Conservation (phyloP, 2,329 filamentous ascomycete species). For the Calonectria hongkongensis region DNA sequence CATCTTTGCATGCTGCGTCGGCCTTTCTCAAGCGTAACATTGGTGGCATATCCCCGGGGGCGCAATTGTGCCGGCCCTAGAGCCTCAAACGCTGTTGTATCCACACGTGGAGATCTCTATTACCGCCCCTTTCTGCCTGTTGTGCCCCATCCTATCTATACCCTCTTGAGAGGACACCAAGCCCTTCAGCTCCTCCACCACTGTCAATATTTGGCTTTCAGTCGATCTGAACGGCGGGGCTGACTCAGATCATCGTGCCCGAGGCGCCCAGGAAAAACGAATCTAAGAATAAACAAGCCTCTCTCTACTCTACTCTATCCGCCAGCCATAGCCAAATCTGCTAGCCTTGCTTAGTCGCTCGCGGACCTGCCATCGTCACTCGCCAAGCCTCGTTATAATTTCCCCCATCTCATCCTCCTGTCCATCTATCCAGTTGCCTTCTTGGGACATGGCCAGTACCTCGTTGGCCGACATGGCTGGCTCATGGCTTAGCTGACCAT, state of each 20-base stretch:
- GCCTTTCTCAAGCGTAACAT: conserved; percentile 20
- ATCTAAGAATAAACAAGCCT: conserved; percentile 32
- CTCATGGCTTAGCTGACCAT: conserved; percentile 36
- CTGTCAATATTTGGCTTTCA: conserved; percentile 37
- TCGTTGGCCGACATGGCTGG: conserved; percentile 27
- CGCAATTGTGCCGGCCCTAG: conserved; percentile 29
- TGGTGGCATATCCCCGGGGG: conserved; percentile 33
- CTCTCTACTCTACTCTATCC: conserved; percentile 19
- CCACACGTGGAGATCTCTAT: conserved; percentile 36
- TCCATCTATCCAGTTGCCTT: conserved; percentile 26
- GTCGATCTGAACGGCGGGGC: conserved; percentile 30
- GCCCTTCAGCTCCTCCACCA: conserved; percentile 38
- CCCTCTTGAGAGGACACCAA: conserved; percentile 30
- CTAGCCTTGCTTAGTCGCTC: conserved; percentile 23
- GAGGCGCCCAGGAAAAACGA: conserved; percentile 5
- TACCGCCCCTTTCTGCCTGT: conserved; percentile 31
- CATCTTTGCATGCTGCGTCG: conserved; percentile 28
- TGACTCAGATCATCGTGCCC: conserved; percentile 41
- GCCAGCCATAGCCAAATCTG: conserved; percentile 5
- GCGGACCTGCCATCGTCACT: conserved; percentile 21
- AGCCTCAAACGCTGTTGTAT: conserved; percentile 43
- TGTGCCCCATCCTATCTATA: background rate
- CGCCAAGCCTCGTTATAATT: conserved; percentile 15
- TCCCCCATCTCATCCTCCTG: background rate
- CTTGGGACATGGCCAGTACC: conserved; percentile 19